Percentiles rank a stretch among this genome's conserved stretches.
Conservation (phyloP, 768 basidiomycete species). For the Antrodiella citrinella region DNA sequence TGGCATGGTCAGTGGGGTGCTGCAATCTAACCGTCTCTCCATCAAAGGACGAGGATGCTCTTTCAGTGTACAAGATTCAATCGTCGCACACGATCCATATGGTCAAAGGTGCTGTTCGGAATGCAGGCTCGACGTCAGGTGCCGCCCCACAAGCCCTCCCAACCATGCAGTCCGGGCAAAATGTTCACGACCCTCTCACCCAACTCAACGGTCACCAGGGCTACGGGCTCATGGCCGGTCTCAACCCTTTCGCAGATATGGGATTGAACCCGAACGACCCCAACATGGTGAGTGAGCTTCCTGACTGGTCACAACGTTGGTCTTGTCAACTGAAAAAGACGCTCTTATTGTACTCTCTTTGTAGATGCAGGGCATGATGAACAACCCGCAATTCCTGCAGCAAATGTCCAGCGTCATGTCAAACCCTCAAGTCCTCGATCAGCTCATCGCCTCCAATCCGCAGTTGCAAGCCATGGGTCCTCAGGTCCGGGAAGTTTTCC, state of each 20-base stretch:
- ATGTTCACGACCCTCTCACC: constrained; percentile 78
- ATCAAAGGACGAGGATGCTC: constrained; percentile 73
- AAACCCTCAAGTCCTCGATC: constrained; percentile 83
- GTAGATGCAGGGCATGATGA: constrained; percentile 80
- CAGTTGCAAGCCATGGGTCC: constrained; percentile 70
- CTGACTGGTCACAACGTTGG: background rate
- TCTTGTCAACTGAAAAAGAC: too few species aligned
- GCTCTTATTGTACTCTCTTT: too few species aligned
- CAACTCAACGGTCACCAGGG: constrained; percentile 72
- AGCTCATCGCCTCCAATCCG: constrained; percentile 77
- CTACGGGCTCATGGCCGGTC: constrained; percentile 72
- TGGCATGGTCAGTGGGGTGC: background rate
- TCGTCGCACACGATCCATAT: constrained; percentile 85
- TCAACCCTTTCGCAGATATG: constrained; percentile 91
- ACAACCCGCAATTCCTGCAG: constrained; percentile 74
- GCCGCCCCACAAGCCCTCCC: constrained; percentile 56
- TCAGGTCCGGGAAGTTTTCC: constrained; percentile 71
- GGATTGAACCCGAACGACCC: constrained; percentile 90
- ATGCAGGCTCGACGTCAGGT: constrained; percentile 26
- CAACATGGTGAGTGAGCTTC: constrained; percentile 62
- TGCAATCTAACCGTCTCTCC: too few species aligned
- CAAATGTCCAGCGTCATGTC: constrained; percentile 86
- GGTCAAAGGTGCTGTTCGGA: constrained; percentile 76
- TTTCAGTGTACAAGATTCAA: constrained; percentile 87
- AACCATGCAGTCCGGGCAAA: constrained; percentile 87